Evolutionary conservation across 2,329 filamentous ascomycete genomes (phyloP).

Genomic region (Geosmithia putterillii): DNA sequence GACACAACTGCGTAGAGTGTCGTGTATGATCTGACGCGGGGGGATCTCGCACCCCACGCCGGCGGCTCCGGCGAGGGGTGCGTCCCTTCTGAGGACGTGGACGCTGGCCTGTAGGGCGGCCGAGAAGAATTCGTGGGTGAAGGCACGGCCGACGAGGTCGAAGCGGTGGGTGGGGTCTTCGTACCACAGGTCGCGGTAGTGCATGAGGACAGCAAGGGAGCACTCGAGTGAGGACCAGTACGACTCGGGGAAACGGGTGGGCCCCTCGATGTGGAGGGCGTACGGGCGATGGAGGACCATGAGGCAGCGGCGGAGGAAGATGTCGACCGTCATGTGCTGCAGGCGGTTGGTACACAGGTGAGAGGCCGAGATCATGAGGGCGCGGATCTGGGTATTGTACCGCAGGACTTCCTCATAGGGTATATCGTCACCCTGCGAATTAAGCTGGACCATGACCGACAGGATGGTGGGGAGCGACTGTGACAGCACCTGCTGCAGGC

Average conservation of each 20-base stretch:
- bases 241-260: slow-evolving; percentile 18
- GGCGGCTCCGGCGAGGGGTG: slow-evolving; percentile 14
- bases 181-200: slow-evolving; percentile 21
- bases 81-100: slow-evolving; percentile 20
- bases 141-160: slow-evolving; percentile 18
- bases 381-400: slow-evolving; percentile 18
- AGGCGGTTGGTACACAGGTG: slow-evolving; percentile 14
- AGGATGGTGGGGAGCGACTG: slow-evolving; percentile 17
- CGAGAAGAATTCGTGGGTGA: slow-evolving; percentile 22
- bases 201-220: slow-evolving; percentile 19
- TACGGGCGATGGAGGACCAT: slow-evolving; percentile 23
- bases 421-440: slow-evolving; percentile 16
- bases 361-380: slow-evolving; percentile 17
- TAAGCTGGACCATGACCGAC: slow-evolving; percentile 16
- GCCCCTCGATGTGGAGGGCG: slow-evolving; percentile 18
- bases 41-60: slow-evolving; percentile 16
- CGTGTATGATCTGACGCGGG: slow-evolving; percentile 20
- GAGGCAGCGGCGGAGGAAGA: slow-evolving; percentile 19
- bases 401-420: slow-evolving; percentile 18
- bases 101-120: slow-evolving; percentile 19
- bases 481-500: slow-evolving; percentile 18
- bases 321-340: slow-evolving; percentile 19
- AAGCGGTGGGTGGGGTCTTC: slow-evolving; percentile 11
- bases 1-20: slow-evolving; percentile 18
- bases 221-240: slow-evolving; percentile 24